Percentiles rank a stretch among this genome's conserved stretches.
These are phyloP conservation scores for Carex arenaria DNA, from an alignment of 202 grass and related monocot species.

Conservation along the genomic window DNA sequence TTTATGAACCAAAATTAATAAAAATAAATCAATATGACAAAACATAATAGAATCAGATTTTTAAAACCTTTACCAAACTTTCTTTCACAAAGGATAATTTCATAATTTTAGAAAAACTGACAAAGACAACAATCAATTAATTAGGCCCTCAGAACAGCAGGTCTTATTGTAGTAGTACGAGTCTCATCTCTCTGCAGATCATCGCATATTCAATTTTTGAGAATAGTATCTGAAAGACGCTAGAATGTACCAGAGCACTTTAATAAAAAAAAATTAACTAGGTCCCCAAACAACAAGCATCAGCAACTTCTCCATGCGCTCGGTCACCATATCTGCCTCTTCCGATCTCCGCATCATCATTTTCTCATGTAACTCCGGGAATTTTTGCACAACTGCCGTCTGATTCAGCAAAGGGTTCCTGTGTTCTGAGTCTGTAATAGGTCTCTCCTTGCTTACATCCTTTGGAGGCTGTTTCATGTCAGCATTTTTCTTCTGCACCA, in stretches of 20 bases:
- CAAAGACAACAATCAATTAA: not conserved
- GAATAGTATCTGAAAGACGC: no score
- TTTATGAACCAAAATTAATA: not conserved
- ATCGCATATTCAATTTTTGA: no score
- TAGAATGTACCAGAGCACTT: no score
- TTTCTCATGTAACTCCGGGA: not conserved
- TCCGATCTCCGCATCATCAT: not conserved
- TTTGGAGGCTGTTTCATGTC: not conserved
- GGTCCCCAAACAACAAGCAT: slow-evolving; percentile 20
- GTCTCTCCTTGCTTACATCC: not conserved
- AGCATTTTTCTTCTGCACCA: not conserved
- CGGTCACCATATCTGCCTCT: not conserved
- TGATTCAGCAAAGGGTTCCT: not conserved
- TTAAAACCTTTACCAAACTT: not conserved
- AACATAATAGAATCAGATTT: not conserved
- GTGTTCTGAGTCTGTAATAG: not conserved
- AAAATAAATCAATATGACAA: not conserved
- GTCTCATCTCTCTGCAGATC: no score
- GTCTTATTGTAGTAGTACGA: no score
- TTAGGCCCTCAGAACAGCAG: not conserved
- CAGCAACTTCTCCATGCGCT: slow-evolving; percentile 17
- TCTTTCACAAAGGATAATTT: not conserved
- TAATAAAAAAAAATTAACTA: not conserved
- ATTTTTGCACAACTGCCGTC: not conserved
- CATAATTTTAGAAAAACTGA: not conserved